Percentiles rank a stretch among this genome's conserved stretches.
Conservation (phyloP, 352 stramenopile genomes). For the Peronospora destructor region DNA sequence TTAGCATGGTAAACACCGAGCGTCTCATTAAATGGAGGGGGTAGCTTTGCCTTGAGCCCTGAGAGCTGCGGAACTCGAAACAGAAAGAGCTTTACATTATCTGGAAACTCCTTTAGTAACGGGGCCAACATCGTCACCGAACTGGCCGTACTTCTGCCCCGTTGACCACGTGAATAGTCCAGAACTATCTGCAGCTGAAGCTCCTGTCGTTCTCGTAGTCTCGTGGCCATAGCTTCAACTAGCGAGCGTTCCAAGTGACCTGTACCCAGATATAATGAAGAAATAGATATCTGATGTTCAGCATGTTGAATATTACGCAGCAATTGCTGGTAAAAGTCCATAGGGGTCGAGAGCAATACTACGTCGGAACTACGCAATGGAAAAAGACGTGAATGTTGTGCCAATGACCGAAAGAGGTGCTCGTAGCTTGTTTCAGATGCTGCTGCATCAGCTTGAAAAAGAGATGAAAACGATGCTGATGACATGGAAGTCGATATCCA, state of each 20-base stretch:
- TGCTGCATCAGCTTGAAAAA: not conserved
- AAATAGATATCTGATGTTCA: constrained; percentile 45
- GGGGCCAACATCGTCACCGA: constrained; percentile 57
- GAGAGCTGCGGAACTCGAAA: constrained; percentile 73
- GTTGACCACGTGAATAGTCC: constrained; percentile 67
- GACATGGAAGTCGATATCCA: no score
- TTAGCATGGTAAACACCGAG: constrained; percentile 79
- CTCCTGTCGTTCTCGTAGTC: constrained; percentile 32
- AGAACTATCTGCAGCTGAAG: constrained; percentile 61
- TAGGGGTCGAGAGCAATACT: constrained; percentile 40
- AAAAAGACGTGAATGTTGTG: constrained; percentile 53
- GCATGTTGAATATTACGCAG: constrained; percentile 49
- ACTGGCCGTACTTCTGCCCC: constrained; percentile 31
- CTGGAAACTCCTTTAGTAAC: constrained; percentile 40
- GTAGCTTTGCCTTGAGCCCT: constrained; percentile 46
- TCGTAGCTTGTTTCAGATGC: no score
- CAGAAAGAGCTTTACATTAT: constrained; percentile 48
- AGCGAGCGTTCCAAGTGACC: constrained; percentile 43
- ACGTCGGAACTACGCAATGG: constrained; percentile 48
- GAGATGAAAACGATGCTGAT: not conserved
- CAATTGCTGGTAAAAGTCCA: constrained; percentile 57
- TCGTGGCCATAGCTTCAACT: constrained; percentile 35
- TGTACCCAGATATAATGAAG: constrained; percentile 69
- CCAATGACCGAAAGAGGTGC: constrained; percentile 45
- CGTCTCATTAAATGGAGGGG: constrained; percentile 78